Percentiles rank a stretch among this genome's conserved stretches.
Conservation (phyloP, 176 grass and related monocot species). For the Juncus inflexus region DNA sequence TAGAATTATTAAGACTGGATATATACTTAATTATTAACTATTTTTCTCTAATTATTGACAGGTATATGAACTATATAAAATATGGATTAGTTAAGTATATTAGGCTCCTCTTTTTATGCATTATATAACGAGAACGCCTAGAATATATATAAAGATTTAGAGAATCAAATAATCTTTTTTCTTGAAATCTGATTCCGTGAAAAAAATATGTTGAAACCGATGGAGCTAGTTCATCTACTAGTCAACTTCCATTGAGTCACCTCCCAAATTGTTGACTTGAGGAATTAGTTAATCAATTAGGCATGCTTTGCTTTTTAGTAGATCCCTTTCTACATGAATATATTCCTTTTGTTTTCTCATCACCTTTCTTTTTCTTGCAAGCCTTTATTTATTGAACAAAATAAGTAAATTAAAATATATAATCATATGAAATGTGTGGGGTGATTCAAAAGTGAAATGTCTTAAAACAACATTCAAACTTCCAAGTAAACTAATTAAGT, state of each 20-base stretch:
- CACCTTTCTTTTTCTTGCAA: slow-evolving; percentile 19
- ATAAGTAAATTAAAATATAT: not conserved
- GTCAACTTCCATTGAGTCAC: slow-evolving; percentile 24
- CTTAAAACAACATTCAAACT: not conserved
- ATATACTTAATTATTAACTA: no score
- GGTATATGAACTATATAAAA: no score
- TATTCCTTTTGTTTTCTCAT: slow-evolving; percentile 17
- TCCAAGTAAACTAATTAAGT: not conserved
- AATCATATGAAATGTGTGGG: not conserved
- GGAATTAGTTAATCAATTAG: not conserved
- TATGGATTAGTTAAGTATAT: no score
- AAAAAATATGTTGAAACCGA: slow-evolving; percentile 19
- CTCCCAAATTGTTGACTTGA: slow-evolving; percentile 27
- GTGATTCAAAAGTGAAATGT: slow-evolving; percentile 12
- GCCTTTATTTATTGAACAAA: not conserved
- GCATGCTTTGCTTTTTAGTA: slow-evolving; percentile 22
- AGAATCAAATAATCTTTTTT: slow-evolving; percentile 27
- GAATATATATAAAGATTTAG: not conserved
- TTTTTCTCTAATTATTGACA: no score
- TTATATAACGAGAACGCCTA: no score
- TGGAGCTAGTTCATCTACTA: slow-evolving; percentile 28
- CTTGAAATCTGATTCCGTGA: slow-evolving; percentile 24
- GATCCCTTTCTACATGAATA: slow-evolving; percentile 23
- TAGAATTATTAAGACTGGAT: no score
- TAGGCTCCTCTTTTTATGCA: no score